phyloP scores from a whole-genome alignment of 805 yeast species.

The Sugiyamaella valdiviana region DNA sequence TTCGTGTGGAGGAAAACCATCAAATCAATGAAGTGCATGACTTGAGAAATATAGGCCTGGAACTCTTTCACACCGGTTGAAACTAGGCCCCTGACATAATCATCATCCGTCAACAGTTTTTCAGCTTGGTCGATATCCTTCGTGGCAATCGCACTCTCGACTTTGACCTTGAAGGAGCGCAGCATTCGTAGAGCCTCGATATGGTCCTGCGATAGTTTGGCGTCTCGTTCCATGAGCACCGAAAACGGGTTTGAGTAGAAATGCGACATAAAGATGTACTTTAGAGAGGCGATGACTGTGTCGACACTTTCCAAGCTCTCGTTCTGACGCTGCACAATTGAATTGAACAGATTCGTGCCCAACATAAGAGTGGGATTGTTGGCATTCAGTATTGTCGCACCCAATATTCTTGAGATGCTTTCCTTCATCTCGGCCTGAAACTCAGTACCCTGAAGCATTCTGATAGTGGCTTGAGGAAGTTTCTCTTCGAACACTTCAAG shows the following conservation, averaged over 20 bases:
- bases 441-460: conserved; percentile 23
- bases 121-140: conserved; percentile 11
- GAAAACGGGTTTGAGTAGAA: conserved; percentile 35
- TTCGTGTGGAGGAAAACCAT: neutral
- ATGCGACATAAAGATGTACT: conserved; percentile 32
- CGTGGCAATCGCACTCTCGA: conserved; percentile 18
- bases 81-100: conserved; percentile 13
- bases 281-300: conserved; percentile 22
- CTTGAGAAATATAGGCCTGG: conserved; percentile 6
- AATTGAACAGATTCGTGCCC: conserved; percentile 22
- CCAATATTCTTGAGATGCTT: conserved; percentile 15
- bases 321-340: conserved; percentile 19
- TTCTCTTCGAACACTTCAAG: conserved; percentile 32
- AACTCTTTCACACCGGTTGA: conserved; percentile 20
- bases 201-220: conserved; percentile 15
- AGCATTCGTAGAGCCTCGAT: conserved; percentile 29
- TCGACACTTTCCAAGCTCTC: conserved; percentile 22
- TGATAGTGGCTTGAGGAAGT: conserved; percentile 26
- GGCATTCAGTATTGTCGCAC: conserved; percentile 15
- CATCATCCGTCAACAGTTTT: conserved; percentile 22
- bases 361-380: conserved; percentile 14
- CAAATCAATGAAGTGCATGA: conserved; percentile 5
- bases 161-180: conserved; percentile 32
- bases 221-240: neutral
- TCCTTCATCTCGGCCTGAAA: conserved; percentile 24